Percentiles rank a stretch among this genome's conserved stretches.
These are phyloP conservation scores for Leccinum fuscescens DNA, from an alignment of 1,284 basidiomycete species.

Conservation along the genomic window DNA sequence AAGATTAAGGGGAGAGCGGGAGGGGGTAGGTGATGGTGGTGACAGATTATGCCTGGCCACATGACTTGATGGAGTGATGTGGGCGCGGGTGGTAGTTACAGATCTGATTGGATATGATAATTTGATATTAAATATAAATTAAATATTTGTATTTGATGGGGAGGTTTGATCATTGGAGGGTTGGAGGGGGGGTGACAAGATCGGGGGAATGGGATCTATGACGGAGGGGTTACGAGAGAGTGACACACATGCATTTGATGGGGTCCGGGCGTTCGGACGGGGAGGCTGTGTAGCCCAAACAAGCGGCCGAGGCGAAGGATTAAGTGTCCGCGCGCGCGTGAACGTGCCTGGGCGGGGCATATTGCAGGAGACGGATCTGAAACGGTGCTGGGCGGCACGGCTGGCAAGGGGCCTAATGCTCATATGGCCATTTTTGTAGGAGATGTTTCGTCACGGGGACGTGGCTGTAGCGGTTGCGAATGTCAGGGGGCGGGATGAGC, in stretches of 20 bases:
- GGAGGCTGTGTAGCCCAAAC: conserved; percentile 31
- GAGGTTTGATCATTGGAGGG: background rate
- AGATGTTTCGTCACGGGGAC: conserved; percentile 15
- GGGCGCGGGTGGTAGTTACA: background rate
- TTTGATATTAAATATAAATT: conserved; percentile 13
- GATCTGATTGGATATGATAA: conserved; percentile 15
- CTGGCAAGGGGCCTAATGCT: conserved; percentile 3
- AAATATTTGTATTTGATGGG: conserved; percentile 8
- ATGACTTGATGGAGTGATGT: conserved; percentile 22
- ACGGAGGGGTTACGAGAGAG: conserved; percentile 22
- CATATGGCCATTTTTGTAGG: conserved; percentile 27
- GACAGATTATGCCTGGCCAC: conserved; percentile 35
- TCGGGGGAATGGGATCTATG: conserved; percentile 13
- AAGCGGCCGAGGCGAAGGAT: conserved; percentile 19
- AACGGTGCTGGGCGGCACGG: conserved; percentile 29
- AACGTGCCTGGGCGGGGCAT: conserved; percentile 25
- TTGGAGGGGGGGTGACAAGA: conserved; percentile 6
- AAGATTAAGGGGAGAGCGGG: conserved; percentile 28
- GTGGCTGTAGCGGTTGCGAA: conserved; percentile 28
- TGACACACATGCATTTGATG: conserved; percentile 14
- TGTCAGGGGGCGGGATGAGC: conserved; percentile 2
- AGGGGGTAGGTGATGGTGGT: conserved; percentile 15
- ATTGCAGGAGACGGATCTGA: conserved; percentile 30
- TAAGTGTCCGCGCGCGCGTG: conserved; percentile 25
- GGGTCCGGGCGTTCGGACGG: conserved; percentile 14